These are phyloP conservation scores for Rhododendron kiyosumense DNA, from an alignment of 148 eudicot genomes.

Conservation along the genomic window DNA sequence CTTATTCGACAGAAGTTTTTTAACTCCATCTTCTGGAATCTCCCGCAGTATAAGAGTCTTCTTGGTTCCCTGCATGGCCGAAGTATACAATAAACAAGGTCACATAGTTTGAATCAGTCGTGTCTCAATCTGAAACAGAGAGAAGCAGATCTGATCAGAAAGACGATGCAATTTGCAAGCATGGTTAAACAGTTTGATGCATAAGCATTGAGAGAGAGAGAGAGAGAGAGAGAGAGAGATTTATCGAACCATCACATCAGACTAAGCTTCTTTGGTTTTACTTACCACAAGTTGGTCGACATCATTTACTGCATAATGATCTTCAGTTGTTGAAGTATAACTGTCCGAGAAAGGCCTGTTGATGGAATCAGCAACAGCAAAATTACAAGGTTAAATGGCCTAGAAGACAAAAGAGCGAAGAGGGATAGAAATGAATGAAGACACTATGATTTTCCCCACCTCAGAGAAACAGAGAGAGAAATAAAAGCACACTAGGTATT, in stretches of 20 bases:
- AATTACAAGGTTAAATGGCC: not conserved
- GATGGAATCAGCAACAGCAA: constrained; percentile 5
- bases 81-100: not conserved
- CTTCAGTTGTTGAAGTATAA: constrained; percentile 20
- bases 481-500: not conserved
- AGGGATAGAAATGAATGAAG: not conserved
- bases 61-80: constrained; percentile 40
- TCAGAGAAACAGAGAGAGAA: not conserved
- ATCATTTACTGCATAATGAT: constrained; percentile 32
- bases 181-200: not conserved
- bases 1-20: constrained; percentile 31
- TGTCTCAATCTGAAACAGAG: not conserved
- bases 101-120: not conserved
- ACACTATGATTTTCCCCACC: not conserved
- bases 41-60: constrained; percentile 47
- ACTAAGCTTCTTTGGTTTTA: constrained; percentile 3
- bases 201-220: not conserved
- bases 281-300: constrained; percentile 43
- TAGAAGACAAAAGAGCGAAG: not conserved
- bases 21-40: constrained; percentile 51
- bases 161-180: not conserved
- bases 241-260: not conserved
- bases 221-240: constrained; percentile 2
- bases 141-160: not conserved
- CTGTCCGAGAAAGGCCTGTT: constrained; percentile 37